Evolutionary conservation across 805 yeast species (phyloP).

Genomic region (Saccharomyces cerevisiae): DNA sequence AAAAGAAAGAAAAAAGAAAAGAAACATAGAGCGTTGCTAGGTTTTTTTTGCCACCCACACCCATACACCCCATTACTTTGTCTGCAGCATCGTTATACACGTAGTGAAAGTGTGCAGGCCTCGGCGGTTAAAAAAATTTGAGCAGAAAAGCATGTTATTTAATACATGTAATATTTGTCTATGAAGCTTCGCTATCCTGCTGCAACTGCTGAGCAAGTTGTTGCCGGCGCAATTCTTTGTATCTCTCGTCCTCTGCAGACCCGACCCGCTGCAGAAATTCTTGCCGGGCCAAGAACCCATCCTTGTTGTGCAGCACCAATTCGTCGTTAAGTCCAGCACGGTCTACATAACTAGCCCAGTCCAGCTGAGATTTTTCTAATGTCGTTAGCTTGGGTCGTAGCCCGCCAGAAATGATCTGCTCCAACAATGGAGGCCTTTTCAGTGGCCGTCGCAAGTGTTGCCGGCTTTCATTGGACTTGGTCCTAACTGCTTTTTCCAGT

Average conservation of each 20-base stretch:
- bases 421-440: conserved; percentile 68
- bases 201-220: conserved; percentile 28
- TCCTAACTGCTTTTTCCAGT: conserved; percentile 7
- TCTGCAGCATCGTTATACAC: background rate
- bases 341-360: conserved; percentile 93
- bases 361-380: conserved; percentile 83
- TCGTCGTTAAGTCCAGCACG: conserved; percentile 78
- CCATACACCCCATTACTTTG: background rate
- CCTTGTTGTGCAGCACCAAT: conserved; percentile 69
- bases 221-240: conserved; percentile 32
- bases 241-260: conserved; percentile 31
- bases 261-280: conserved; percentile 79
- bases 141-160: background rate
- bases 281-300: conserved; percentile 85
- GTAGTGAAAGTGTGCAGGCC: too few species aligned
- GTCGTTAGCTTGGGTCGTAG: conserved; percentile 79
- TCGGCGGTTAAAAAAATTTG: background rate
- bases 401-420: conserved; percentile 61
- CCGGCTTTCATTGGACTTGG: conserved; percentile 13
- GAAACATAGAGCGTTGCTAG: background rate
- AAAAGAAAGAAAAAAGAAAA: background rate
- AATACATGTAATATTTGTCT: background rate
- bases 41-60: background rate
- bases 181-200: background rate
- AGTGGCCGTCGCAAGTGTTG: conserved; percentile 44